Evolutionary conservation across 768 basidiomycete genomes (phyloP).

Genomic region (Mycena polygramma): DNA sequence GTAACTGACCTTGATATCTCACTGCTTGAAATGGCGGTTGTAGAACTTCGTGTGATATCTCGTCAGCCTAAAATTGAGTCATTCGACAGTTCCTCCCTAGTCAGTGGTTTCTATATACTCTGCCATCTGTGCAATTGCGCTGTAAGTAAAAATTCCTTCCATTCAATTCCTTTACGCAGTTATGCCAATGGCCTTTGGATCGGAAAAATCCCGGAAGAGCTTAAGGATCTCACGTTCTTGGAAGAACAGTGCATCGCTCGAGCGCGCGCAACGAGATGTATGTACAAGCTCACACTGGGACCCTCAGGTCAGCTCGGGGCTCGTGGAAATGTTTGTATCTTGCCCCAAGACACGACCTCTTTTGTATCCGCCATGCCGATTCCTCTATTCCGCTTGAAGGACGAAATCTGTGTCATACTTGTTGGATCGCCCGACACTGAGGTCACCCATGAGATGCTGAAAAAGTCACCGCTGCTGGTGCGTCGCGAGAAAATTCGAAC

Average conservation of each 20-base stretch:
- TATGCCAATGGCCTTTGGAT: conserved; percentile 43
- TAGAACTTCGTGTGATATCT: conserved; percentile 13
- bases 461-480: not conserved
- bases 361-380: too few species aligned
- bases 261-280: too few species aligned
- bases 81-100: conserved; percentile 16
- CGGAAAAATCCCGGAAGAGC: conserved; percentile 31
- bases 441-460: conserved; percentile 6
- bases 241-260: conserved; percentile 41
- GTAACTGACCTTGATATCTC: conserved; percentile 27
- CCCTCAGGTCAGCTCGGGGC: too few species aligned
- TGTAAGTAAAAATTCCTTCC: conserved; percentile 25
- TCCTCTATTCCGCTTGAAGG: too few species aligned
- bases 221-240: not conserved
- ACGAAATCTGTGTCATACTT: too few species aligned
- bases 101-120: conserved; percentile 16
- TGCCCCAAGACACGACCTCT: too few species aligned
- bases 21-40: conserved; percentile 20
- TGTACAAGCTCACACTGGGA: too few species aligned
- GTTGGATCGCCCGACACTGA: too few species aligned
- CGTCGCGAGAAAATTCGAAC: not conserved
- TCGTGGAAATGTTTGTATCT: too few species aligned
- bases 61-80: conserved; percentile 21
- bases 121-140: conserved; percentile 24
- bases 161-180: conserved; percentile 34